A percentile compares a stretch with the other conserved stretches of the same genome.
Evolutionary conservation across 345 rosid species (phyloP).

Genomic region (Balakata baccata): DNA sequence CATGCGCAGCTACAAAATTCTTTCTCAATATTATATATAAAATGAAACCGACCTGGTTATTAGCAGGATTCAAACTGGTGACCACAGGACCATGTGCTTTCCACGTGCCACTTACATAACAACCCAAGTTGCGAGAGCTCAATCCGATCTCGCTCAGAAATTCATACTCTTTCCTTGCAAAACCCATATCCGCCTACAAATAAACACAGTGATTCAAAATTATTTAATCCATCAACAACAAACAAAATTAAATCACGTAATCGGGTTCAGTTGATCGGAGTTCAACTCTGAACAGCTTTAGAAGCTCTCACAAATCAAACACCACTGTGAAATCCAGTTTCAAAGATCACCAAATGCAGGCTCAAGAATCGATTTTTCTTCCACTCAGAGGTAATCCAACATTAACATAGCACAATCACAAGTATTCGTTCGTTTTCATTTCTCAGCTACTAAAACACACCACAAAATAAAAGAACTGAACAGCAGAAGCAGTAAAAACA

Average conservation of each 20-base stretch:
- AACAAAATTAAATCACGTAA: neutral
- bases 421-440: too few relatives aligned
- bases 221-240: neutral
- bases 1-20: too few relatives aligned
- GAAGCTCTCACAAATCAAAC: neutral
- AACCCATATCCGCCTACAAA: conserved; percentile 57
- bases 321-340: neutral
- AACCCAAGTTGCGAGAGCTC: conserved; percentile 56
- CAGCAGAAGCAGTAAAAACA: neutral
- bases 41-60: conserved; percentile 61
- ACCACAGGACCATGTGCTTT: conserved; percentile 65
- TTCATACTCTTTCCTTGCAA: conserved; percentile 53
- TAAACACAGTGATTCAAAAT: neutral
- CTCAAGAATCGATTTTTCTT: neutral
- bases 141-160: conserved; percentile 82
- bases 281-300: neutral
- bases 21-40: neutral
- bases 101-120: conserved; percentile 73
- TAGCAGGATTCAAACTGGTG: conserved; percentile 68
- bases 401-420: neutral
- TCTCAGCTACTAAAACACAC: neutral
- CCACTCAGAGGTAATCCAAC: neutral
- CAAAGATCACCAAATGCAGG: neutral
- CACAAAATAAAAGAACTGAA: neutral
- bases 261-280: neutral